These are phyloP conservation scores for Neocucurbitaria cava DNA, from an alignment of 2,329 filamentous ascomycete species.

Conservation along the genomic window DNA sequence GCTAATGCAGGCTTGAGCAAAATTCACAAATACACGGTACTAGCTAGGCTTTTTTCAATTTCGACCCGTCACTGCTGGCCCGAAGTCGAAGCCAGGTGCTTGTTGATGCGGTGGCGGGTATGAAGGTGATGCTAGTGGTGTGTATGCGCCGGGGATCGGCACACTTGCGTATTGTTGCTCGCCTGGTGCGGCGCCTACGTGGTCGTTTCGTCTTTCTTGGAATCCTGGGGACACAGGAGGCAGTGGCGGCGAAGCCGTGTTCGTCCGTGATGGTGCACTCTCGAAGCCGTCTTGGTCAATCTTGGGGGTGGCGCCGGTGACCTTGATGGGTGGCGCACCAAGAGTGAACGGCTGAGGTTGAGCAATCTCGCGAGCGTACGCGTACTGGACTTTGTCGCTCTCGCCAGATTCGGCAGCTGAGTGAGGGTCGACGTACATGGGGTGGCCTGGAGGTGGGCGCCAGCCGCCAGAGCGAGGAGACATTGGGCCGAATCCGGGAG, in stretches of 20 bases:
- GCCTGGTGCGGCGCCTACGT: slow-evolving; percentile 74
- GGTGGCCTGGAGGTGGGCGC: slow-evolving; percentile 54
- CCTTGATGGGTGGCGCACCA: slow-evolving; percentile 80
- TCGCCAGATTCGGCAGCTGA: slow-evolving; percentile 63
- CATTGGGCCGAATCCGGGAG: slow-evolving; percentile 78
- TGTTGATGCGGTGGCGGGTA: slow-evolving; percentile 45
- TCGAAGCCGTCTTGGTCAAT: slow-evolving; percentile 69
- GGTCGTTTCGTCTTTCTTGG: slow-evolving; percentile 63
- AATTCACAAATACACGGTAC: slow-evolving; percentile 2
- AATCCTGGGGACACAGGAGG: slow-evolving; percentile 46
- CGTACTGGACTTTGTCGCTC: slow-evolving; percentile 44
- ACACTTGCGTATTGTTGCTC: slow-evolving; percentile 87
- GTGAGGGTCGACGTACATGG: slow-evolving; percentile 53
- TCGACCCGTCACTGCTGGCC: slow-evolving; percentile 35
- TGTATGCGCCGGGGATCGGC: slow-evolving; percentile 87
- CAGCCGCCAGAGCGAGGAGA: slow-evolving; percentile 65
- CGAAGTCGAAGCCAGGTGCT: slow-evolving; percentile 48
- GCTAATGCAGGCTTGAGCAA: slow-evolving; percentile 23
- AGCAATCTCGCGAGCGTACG: slow-evolving; percentile 52
- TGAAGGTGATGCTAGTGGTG: slow-evolving; percentile 53
- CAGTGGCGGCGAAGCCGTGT: slow-evolving; percentile 47
- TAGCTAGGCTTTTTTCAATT: slow-evolving; percentile 22
- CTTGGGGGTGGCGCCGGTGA: slow-evolving; percentile 79
- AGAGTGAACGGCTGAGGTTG: slow-evolving; percentile 76
- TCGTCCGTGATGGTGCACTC: slow-evolving; percentile 31